Conservation (phyloP, 1,284 basidiomycete genomes). For the Boletus calvinii region DNA sequence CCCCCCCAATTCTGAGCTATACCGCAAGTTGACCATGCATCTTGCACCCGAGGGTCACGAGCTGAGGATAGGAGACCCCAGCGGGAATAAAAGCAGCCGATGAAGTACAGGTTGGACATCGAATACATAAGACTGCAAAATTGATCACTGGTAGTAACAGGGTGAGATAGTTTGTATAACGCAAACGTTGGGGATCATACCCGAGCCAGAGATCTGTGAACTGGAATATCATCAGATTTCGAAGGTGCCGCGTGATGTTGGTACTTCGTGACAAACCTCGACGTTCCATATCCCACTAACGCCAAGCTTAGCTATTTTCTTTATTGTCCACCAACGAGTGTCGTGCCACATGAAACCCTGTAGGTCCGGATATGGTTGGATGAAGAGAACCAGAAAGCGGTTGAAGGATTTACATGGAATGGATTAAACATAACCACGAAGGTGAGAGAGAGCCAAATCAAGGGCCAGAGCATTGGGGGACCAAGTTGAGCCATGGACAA, state of each 20-base stretch:
- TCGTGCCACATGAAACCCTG: slow-evolving; percentile 27
- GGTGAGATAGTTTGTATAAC: slow-evolving; percentile 21
- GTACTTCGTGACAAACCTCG: slow-evolving; percentile 52
- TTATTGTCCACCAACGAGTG: slow-evolving; percentile 79
- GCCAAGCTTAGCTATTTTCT: slow-evolving; percentile 59
- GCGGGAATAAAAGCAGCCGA: slow-evolving; percentile 68
- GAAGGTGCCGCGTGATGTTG: not conserved
- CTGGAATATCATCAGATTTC: slow-evolving; percentile 33
- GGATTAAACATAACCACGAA: slow-evolving; percentile 73
- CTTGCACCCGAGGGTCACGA: slow-evolving; percentile 9
- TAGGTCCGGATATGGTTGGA: not conserved
- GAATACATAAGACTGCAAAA: slow-evolving; percentile 77
- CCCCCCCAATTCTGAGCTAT: slow-evolving; percentile 50
- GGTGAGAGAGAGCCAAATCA: slow-evolving; percentile 78
- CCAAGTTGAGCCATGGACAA: slow-evolving; percentile 75
- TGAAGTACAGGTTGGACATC: slow-evolving; percentile 69
- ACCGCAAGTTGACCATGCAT: slow-evolving; percentile 20
- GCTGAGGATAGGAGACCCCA: slow-evolving; percentile 11
- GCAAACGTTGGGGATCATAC: slow-evolving; percentile 39
- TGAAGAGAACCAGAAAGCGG: not conserved
- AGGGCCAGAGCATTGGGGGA: slow-evolving; percentile 66
- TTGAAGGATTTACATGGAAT: slow-evolving; percentile 54
- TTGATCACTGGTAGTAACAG: slow-evolving; percentile 64
- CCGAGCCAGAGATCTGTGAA: slow-evolving; percentile 84
- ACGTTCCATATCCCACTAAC: slow-evolving; percentile 73